Conservation (phyloP, 2,329 filamentous ascomycete species). For the Sporothrix brasiliensis region DNA sequence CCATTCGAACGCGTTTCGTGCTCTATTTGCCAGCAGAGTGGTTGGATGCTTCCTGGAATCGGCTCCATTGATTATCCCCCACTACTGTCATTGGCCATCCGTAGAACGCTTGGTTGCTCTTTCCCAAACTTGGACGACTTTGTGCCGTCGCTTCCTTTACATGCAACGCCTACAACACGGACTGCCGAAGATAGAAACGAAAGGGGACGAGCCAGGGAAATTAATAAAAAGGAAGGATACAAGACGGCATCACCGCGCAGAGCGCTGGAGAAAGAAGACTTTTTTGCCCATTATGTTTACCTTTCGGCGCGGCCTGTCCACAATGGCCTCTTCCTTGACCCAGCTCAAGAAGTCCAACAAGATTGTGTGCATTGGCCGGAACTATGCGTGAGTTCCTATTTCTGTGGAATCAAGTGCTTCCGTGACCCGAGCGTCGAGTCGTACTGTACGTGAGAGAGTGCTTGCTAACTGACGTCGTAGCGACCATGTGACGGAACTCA, state of each 20-base stretch:
- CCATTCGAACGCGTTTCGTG: background rate
- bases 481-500: conserved; percentile 91
- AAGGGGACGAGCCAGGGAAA: background rate
- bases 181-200: conserved; percentile 20
- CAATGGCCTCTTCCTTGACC: conserved; percentile 45
- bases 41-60: conserved; percentile 23
- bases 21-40: conserved; percentile 7
- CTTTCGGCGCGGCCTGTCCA: conserved; percentile 42
- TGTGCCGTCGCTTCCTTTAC: conserved; percentile 19
- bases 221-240: conserved; percentile 22
- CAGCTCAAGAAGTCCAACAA: conserved; percentile 58
- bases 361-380: conserved; percentile 83
- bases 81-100: conserved; percentile 12
- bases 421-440: background rate
- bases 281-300: conserved; percentile 32
- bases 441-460: background rate
- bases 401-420: background rate
- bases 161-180: background rate
- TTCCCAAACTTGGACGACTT: conserved; percentile 4
- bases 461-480: conserved; percentile 49
- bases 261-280: background rate
- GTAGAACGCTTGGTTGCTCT: conserved; percentile 5
- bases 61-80: conserved; percentile 24
- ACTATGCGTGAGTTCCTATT: conserved; percentile 75
- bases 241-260: conserved; percentile 18